Conservation (phyloP, 192 early-diverging fungal species). For the Backusella luteola region DNA sequence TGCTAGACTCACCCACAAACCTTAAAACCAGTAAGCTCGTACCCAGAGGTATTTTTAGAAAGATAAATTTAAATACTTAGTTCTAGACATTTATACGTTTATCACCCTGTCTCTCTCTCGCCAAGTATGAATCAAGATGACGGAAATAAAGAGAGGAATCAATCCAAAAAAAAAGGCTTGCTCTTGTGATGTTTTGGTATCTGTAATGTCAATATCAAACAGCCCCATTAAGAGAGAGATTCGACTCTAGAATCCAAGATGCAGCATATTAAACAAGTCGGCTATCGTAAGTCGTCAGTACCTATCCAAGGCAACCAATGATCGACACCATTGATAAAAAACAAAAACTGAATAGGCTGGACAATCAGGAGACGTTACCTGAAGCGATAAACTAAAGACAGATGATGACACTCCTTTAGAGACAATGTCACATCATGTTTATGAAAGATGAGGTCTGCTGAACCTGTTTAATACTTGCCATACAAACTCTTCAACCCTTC, state of each 20-base stretch:
- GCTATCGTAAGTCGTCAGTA: background rate
- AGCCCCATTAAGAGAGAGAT: background rate
- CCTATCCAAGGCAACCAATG: background rate
- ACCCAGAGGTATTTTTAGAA: too few relatives aligned
- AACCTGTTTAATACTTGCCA: constrained; percentile 90
- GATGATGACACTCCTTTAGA: background rate
- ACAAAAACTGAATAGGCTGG: background rate
- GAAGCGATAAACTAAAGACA: background rate
- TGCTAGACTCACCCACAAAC: too few relatives aligned
- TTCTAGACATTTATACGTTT: too few relatives aligned
- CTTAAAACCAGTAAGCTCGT: too few relatives aligned
- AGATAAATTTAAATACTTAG: too few relatives aligned
- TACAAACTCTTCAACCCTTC: constrained; percentile 76
- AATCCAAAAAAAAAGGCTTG: background rate
- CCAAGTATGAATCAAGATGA: background rate
- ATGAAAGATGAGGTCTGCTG: constrained; percentile 54
- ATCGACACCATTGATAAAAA: background rate
- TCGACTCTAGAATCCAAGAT: background rate
- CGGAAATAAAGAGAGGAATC: background rate
- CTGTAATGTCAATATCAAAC: background rate
- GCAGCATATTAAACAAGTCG: background rate
- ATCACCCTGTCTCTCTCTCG: background rate
- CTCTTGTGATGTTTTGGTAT: background rate
- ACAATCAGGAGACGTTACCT: background rate
- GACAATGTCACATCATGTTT: background rate